A percentile compares a stretch with the other conserved stretches of the same genome.
Evolutionary conservation across 768 basidiomycete genomes (phyloP).

Genomic region (Pleurotus cornucopiae): DNA sequence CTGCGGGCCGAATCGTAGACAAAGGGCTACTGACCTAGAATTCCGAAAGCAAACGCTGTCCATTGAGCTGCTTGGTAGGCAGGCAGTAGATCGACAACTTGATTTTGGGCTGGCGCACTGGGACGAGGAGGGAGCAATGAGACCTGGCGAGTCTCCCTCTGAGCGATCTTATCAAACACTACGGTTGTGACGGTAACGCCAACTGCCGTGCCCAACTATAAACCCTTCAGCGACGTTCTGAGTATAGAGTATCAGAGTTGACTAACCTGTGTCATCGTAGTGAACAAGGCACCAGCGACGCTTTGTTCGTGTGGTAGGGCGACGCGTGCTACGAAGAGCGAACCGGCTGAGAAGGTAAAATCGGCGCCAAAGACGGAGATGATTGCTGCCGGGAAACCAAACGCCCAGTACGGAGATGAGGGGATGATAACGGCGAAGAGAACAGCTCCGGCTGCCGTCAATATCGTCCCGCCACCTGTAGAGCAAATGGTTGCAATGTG

Average conservation of each 20-base stretch:
- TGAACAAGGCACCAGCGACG: conserved; percentile 71
- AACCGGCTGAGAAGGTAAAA: conserved; percentile 70
- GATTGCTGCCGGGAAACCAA: conserved; percentile 64
- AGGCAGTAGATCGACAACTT: conserved; percentile 20
- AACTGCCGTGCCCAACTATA: neutral
- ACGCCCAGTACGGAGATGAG: conserved; percentile 64
- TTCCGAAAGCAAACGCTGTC: conserved; percentile 10
- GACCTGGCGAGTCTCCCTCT: neutral
- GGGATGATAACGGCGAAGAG: conserved; percentile 68
- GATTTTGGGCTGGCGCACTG: conserved; percentile 12
- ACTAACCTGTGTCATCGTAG: conserved; percentile 68
- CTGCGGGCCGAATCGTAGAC: neutral
- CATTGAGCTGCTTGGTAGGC: conserved; percentile 1
- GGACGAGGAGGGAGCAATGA: neutral
- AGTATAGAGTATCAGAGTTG: neutral
- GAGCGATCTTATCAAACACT: neutral
- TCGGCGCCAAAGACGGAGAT: conserved; percentile 74
- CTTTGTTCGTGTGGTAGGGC: conserved; percentile 68
- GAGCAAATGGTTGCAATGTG: neutral
- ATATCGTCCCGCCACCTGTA: conserved; percentile 41
- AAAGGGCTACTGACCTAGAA: conserved; percentile 28
- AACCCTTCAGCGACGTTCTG: neutral
- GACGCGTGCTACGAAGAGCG: conserved; percentile 69
- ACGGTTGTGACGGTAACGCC: neutral
- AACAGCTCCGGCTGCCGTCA: conserved; percentile 54